Conservation (phyloP, 2,329 filamentous ascomycete genomes). For the Bipolaris zeicola region DNA sequence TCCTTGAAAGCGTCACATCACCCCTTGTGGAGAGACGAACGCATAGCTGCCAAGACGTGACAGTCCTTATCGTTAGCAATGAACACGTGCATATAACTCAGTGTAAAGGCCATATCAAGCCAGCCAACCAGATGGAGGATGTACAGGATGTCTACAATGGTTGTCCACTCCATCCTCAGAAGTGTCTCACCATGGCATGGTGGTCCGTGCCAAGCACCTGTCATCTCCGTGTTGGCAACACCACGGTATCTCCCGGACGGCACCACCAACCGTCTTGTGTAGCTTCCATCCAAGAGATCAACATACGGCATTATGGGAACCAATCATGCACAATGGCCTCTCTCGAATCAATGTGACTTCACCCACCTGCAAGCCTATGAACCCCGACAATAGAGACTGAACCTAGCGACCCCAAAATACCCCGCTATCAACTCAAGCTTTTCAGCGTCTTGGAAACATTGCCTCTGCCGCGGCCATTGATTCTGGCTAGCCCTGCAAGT, state of each 20-base stretch:
- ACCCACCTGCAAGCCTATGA: background rate
- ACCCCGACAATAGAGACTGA: background rate
- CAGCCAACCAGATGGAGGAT: slow-evolving; percentile 2
- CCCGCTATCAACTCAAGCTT: background rate
- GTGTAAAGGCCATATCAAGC: background rate
- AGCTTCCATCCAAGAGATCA: background rate
- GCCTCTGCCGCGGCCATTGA: background rate
- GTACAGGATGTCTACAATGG: slow-evolving; percentile 32
- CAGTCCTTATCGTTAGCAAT: slow-evolving; percentile 8
- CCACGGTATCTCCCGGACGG: background rate
- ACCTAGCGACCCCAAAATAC: background rate
- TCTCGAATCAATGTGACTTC: no score
- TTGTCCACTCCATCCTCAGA: slow-evolving; percentile 14
- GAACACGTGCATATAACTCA: background rate
- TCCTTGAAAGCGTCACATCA: background rate
- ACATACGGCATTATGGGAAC: background rate
- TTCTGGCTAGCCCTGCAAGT: background rate
- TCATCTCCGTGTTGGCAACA: slow-evolving; percentile 19
- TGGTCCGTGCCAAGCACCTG: slow-evolving; percentile 35
- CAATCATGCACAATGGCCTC: background rate
- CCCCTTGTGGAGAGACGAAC: background rate
- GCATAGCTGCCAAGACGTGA: background rate
- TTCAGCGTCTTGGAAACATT: background rate
- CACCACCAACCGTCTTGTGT: background rate
- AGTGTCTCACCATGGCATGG: slow-evolving; percentile 24